Percentiles rank a stretch among this genome's conserved stretches.
phyloP scores from a whole-genome alignment of 768 basidiomycete genomes.

The Calocybe indica region DNA sequence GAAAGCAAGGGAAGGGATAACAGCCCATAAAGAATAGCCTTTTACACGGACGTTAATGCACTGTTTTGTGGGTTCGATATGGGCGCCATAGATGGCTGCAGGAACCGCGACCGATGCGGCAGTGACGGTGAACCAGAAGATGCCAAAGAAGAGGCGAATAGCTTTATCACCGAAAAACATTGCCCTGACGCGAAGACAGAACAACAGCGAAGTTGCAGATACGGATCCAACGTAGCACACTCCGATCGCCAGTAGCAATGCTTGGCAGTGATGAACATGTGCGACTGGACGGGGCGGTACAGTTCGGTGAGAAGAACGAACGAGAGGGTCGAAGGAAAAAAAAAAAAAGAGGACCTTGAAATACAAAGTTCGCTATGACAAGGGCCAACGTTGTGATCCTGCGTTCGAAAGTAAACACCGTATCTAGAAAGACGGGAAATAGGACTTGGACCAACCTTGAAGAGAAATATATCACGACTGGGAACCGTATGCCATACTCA shows the following conservation, averaged over 20 bases:
- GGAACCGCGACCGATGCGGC: conserved; percentile 19
- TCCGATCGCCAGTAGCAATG: not conserved
- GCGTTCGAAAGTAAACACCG: no score
- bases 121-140: conserved; percentile 23
- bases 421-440: not conserved
- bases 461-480: conserved; percentile 18
- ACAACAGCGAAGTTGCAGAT: conserved; percentile 17
- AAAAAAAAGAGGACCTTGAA: not conserved
- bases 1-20: conserved; percentile 14
- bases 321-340: no score
- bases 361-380: not conserved
- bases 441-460: conserved; percentile 11
- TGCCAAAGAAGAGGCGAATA: conserved; percentile 17
- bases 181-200: conserved; percentile 21
- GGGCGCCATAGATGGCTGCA: conserved; percentile 11
- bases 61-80: conserved; percentile 17
- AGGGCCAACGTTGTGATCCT: not conserved
- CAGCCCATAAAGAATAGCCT: conserved; percentile 10
- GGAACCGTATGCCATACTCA: conserved; percentile 7
- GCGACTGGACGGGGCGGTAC: not conserved
- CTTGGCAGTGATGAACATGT: not conserved
- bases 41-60: conserved; percentile 15
- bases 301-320: no score
- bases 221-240: conserved; percentile 16
- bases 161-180: conserved; percentile 16